A percentile compares a stretch with the other conserved stretches of the same genome.
phyloP scores from a whole-genome alignment of 1,139 yeast genomes.

The Pichia sorboxylosa region DNA sequence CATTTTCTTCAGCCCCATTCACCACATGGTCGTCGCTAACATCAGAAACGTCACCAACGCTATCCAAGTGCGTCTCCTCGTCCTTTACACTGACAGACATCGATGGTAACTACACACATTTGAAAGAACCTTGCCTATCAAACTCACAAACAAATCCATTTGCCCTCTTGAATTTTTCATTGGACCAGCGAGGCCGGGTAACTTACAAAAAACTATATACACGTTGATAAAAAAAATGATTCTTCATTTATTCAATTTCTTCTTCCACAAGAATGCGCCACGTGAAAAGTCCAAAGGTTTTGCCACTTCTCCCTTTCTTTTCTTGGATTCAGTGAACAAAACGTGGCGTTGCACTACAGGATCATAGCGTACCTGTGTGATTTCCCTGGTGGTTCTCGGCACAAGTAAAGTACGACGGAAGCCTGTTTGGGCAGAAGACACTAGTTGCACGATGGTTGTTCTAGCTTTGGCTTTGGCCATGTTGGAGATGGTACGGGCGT shows the following conservation, averaged over 20 bases:
- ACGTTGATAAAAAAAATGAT: too few relatives aligned
- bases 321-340: constrained; percentile 75
- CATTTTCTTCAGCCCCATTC: constrained; percentile 1
- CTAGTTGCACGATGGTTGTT: constrained; percentile 49
- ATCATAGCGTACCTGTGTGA: constrained; percentile 81
- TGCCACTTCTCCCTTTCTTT: constrained; percentile 67
- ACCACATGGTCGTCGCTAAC: neutral
- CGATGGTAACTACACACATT: too few relatives aligned
- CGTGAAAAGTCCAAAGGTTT: constrained; percentile 52
- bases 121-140: too few relatives aligned
- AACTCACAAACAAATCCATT: too few relatives aligned
- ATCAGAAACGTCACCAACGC: constrained; percentile 6
- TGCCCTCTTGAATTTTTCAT: too few relatives aligned
- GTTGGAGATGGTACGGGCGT: constrained; percentile 1
- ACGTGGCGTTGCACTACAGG: constrained; percentile 76
- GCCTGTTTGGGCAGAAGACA: constrained; percentile 84
- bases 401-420: constrained; percentile 68
- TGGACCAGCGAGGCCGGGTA: too few relatives aligned
- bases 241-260: constrained; percentile 14
- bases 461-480: constrained; percentile 34
- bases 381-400: constrained; percentile 70
- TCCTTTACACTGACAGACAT: too few relatives aligned
- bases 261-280: constrained; percentile 29
- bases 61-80: constrained; percentile 1
- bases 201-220: too few relatives aligned